A percentile compares a stretch with the other conserved stretches of the same genome.
Conservation (phyloP, 2,329 filamentous ascomycete species). For the Epichloe elymi region DNA sequence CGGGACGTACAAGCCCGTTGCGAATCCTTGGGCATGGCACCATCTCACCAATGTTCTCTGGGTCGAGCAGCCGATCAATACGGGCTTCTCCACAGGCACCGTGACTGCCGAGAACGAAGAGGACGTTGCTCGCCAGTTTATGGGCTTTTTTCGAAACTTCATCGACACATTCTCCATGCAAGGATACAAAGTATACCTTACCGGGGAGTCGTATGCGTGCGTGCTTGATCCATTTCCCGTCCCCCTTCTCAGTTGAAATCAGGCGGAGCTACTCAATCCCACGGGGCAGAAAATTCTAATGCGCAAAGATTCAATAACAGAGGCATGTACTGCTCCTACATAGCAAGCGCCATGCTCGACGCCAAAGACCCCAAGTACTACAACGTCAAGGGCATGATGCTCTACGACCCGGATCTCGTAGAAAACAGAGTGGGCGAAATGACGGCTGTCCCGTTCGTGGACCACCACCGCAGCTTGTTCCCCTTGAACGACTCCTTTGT, state of each 20-base stretch:
- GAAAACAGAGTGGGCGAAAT: conserved; percentile 31
- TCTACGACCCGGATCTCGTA: conserved; percentile 55
- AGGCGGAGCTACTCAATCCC: too few relatives aligned
- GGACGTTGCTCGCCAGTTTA: conserved; percentile 55
- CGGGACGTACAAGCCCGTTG: conserved; percentile 52
- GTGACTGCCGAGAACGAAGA: conserved; percentile 51
- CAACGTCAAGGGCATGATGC: conserved; percentile 51
- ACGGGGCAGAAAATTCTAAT: not conserved
- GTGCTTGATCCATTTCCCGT: not conserved
- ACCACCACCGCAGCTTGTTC: conserved; percentile 49
- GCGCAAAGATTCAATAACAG: not conserved
- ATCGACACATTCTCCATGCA: conserved; percentile 54
- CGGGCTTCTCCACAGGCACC: conserved; percentile 55
- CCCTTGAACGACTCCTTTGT: conserved; percentile 26
- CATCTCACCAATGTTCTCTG: conserved; percentile 42
- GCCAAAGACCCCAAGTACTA: conserved; percentile 49
- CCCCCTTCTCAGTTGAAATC: too few relatives aligned
- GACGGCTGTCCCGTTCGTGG: conserved; percentile 41
- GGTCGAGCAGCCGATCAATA: conserved; percentile 55
- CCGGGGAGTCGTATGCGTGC: conserved; percentile 51
- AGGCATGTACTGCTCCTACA: conserved; percentile 53
- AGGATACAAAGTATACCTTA: conserved; percentile 56
- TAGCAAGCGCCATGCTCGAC: conserved; percentile 56
- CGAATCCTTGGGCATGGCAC: conserved; percentile 57
- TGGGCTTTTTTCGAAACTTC: conserved; percentile 70